Base-by-base conservation (phyloP, 129 eudicot species). In the Heracleum sosnowskyi region DNA sequence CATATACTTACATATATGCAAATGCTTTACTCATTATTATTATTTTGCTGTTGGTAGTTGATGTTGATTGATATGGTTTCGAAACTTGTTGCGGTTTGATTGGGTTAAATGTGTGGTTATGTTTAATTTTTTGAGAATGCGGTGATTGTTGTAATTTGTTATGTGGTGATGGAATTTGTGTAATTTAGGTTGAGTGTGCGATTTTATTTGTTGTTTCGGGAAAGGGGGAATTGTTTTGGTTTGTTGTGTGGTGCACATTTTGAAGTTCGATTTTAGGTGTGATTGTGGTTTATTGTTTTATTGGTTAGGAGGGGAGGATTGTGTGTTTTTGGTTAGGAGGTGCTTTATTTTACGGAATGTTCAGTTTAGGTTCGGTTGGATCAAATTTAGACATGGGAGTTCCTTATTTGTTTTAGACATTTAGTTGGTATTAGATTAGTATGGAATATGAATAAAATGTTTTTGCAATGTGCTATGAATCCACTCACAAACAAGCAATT, bases 311-410 rank as follows among this genome's bases (percentile, higher is more conserved):
- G 11, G 26, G 0, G 62, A 20, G 7, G 62, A 18, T 51, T 51
- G 7, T 6, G 62, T 20, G 62, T 0, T 20, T 51, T 51, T 20
- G 26, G 26, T 22, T 15, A 46, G 53, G 22, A 16, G 53, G 53
- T 46, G 53, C 15, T 15, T 15, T 10, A 46, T 15, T 15, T 16
- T 46, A 16, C 47, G 2, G 2, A 41, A 41, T 41, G 45, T 10
- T 41, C 11, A 0, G 45, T 41, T 1, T 12, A 44, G 47, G 16
- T 44, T 44, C 16, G 22, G 53, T 7, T 53, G 63, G 63, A 0
- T 51, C 1, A 1, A 0, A 0, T 1, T 53, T 53, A 1, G 1
- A 22, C 1, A 53, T 0, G 5, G 11, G 28, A 5, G 7, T 20
- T 7, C 3, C 22, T 46, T 5, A 53, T 53, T 53, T 10, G 11